Conservation (phyloP, 2,329 filamentous ascomycete species). For the Penicillium sp. region DNA sequence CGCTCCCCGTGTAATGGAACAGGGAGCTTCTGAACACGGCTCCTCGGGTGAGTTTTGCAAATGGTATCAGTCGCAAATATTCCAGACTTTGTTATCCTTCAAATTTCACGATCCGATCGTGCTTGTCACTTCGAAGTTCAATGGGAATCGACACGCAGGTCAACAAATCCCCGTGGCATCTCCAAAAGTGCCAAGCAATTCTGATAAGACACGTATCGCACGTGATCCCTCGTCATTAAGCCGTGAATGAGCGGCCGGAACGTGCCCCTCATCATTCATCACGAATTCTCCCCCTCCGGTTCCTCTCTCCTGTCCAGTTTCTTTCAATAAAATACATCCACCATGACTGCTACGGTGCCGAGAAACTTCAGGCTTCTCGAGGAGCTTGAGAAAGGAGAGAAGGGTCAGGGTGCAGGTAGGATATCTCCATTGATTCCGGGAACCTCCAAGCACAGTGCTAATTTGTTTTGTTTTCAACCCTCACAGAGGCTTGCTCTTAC, state of each 20-base stretch:
- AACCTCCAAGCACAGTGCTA: conserved; percentile 23
- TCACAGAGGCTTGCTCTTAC: conserved; percentile 88
- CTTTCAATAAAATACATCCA: neutral
- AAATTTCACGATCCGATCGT: neutral
- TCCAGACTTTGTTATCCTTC: neutral
- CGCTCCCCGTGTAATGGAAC: conserved; percentile 13
- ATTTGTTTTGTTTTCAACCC: conserved; percentile 11
- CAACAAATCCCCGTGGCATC: conserved; percentile 24
- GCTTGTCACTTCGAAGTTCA: neutral
- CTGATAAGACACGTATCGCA: conserved; percentile 25
- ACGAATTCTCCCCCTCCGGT: conserved; percentile 1
- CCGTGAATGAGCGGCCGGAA: conserved; percentile 5
- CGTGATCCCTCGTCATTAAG: conserved; percentile 14
- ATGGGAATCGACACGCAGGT: neutral
- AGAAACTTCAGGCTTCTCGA: conserved; percentile 95
- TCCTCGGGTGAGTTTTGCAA: neutral
- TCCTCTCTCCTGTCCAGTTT: neutral
- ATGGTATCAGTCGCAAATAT: neutral
- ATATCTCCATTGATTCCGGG: conserved; percentile 8
- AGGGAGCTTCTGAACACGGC: conserved; percentile 4
- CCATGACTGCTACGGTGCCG: conserved; percentile 74
- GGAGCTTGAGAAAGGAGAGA: conserved; percentile 98
- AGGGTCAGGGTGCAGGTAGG: conserved; percentile 81
- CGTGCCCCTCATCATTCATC: conserved; percentile 20
- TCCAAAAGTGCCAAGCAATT: conserved; percentile 21